Evolutionary conservation across 2,329 filamentous ascomycete genomes (phyloP), one percentile per base, ranked within the genome.

Genomic region (Microcera coccophila): DNA sequence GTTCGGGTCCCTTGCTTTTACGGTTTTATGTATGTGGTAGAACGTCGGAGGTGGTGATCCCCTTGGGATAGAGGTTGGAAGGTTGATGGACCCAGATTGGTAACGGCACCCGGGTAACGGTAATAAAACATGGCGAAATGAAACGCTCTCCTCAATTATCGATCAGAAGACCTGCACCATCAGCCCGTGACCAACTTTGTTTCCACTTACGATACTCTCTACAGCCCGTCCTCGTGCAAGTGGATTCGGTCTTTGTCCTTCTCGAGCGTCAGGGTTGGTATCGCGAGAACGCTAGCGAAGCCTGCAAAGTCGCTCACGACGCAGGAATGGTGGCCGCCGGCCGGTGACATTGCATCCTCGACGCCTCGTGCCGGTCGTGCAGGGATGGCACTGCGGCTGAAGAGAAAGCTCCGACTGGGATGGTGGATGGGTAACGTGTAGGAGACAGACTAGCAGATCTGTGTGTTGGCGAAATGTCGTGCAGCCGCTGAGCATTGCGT

Each of bases 1-100:
- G 38, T 49, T 49, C 37, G 42, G 49, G 52, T 52, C 33, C 50
- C 32, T 57, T 52, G 44, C 50, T 41, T n/a, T 36, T 34, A 41
- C 44, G 42, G n/a, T n/a, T n/a, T n/a, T 55, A 40, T 47, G 29
- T 40, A 55, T 55, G 55, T 36, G 42, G 53, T 58, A 52, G 55
- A 49, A 58, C 52, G 28, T 55, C 51, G 53, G 55, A 32, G 33
- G 33, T 16, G 33, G 29, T 32, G 29, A n/a, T 9, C 7, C 29
- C 29, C n/a, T 32, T 14, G n/a, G 29, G 29, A 32, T 32, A 32
- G 29, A 32, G 5, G 29, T 15, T 39, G 38, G 37, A 33, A 44
- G 20, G 38, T 17, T 22, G 41, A 45, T 39, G 45, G 41, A 28
- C 43, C 43, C 38, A 38, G 42, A 38, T 33, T 32, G 32, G 5